These are phyloP conservation scores for Talaromyces adpressus DNA, from an alignment of 495 filamentous ascomycete species.

Conservation along the genomic window DNA sequence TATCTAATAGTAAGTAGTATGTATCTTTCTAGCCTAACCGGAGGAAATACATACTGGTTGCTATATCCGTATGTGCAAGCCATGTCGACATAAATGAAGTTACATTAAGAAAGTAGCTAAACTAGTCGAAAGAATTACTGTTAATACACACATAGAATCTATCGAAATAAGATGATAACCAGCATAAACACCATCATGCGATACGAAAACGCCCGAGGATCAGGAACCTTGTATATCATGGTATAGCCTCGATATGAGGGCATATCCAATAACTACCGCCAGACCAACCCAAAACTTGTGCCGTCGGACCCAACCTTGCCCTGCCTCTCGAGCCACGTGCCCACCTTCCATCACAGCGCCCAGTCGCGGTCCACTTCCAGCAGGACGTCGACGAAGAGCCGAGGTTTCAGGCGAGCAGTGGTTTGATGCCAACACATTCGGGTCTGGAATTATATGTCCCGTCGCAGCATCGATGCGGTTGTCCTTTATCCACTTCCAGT, in stretches of 20 bases:
- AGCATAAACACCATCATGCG: neutral
- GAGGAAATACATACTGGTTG: too few species aligned
- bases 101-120: neutral
- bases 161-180: neutral
- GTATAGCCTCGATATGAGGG: constrained; percentile 67
- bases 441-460: constrained; percentile 50
- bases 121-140: neutral
- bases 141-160: neutral
- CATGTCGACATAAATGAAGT: neutral
- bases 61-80: neutral
- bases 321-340: constrained; percentile 65
- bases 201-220: neutral
- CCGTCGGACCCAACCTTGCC: constrained; percentile 70
- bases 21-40: neutral
- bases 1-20: too few species aligned
- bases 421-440: constrained; percentile 23
- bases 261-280: constrained; percentile 66
- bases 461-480: constrained; percentile 73
- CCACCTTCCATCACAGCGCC: constrained; percentile 76
- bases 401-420: constrained; percentile 57
- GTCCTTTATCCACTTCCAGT: constrained; percentile 88
- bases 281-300: constrained; percentile 69
- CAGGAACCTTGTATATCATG: constrained; percentile 35
- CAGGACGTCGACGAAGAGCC: constrained; percentile 57
- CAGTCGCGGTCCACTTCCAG: constrained; percentile 59